A percentile compares a stretch with the other conserved stretches of the same genome.
phyloP scores from a whole-genome alignment of 1,139 yeast genomes.

The Protomyces pachydermus region DNA sequence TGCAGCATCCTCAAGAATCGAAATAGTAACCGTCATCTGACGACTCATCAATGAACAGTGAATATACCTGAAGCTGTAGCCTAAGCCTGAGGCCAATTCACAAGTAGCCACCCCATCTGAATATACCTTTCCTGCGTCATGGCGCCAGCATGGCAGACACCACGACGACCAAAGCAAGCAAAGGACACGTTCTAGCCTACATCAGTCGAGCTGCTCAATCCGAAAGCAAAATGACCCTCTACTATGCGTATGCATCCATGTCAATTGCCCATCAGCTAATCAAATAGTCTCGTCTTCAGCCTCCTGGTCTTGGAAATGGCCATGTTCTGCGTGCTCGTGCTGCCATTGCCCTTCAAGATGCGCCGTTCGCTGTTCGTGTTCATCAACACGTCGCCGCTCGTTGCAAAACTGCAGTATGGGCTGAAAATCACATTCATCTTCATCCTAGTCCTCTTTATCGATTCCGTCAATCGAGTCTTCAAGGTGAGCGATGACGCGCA shows the following conservation, averaged over 20 bases:
- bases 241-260: neutral
- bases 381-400: constrained; percentile 63
- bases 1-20: no score
- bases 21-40: no score
- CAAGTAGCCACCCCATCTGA: neutral
- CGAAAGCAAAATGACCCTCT: neutral
- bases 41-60: no score
- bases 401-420: constrained; percentile 68
- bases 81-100: no score
- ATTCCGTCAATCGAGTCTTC: constrained; percentile 78
- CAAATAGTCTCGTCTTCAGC: constrained; percentile 52
- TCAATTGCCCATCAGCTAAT: neutral
- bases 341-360: constrained; percentile 74
- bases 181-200: no score
- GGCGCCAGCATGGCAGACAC: no score
- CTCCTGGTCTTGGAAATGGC: constrained; percentile 72
- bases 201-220: neutral
- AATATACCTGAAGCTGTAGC: no score
- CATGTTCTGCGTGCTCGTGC: constrained; percentile 72
- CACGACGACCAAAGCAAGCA: no score
- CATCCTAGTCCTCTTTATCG: constrained; percentile 76
- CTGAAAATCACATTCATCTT: constrained; percentile 69
- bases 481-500: constrained; percentile 57
- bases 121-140: neutral
- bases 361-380: constrained; percentile 64